Conservation (phyloP, 148 eudicot genomes). For the Linanthus parryae region DNA sequence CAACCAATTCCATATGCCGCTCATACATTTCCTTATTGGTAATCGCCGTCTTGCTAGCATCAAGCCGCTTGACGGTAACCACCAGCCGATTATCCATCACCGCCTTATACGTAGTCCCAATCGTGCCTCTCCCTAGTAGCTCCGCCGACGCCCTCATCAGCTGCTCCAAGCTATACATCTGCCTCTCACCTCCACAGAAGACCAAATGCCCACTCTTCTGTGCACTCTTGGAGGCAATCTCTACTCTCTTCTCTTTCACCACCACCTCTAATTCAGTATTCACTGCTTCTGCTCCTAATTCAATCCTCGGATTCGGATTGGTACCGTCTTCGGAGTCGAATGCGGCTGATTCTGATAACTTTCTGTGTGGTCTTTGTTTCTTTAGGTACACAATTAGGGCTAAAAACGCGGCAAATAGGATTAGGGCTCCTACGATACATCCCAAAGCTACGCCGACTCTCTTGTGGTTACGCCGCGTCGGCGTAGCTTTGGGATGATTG, state of each 20-base stretch:
- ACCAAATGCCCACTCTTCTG: conserved; percentile 35
- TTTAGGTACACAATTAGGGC: conserved; percentile 25
- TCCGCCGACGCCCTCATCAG: conserved; percentile 58
- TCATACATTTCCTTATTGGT: conserved; percentile 38
- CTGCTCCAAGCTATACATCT: conserved; percentile 46
- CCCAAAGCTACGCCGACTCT: conserved; percentile 20
- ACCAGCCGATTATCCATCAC: conserved; percentile 51
- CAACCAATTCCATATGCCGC: conserved; percentile 59
- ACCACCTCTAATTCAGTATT: too few relatives aligned
- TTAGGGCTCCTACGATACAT: conserved; percentile 16
- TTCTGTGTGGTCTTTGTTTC: conserved; percentile 12
- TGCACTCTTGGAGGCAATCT: conserved; percentile 16
- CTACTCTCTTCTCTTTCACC: conserved; percentile 47
- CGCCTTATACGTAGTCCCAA: conserved; percentile 64
- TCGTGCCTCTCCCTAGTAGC: conserved; percentile 45
- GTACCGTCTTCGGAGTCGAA: too few relatives aligned
- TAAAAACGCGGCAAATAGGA: conserved; percentile 21
- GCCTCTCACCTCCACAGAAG: conserved; percentile 52
- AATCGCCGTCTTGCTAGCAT: conserved; percentile 27
- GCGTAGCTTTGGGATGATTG: not conserved
- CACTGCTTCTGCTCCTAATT: too few relatives aligned
- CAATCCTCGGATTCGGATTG: too few relatives aligned
- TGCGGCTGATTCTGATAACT: too few relatives aligned
- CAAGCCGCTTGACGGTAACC: conserved; percentile 54
- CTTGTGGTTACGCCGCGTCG: conserved; percentile 7